phyloP scores from a whole-genome alignment of 352 stramenopile genomes.

The Pythium phragmitis region DNA sequence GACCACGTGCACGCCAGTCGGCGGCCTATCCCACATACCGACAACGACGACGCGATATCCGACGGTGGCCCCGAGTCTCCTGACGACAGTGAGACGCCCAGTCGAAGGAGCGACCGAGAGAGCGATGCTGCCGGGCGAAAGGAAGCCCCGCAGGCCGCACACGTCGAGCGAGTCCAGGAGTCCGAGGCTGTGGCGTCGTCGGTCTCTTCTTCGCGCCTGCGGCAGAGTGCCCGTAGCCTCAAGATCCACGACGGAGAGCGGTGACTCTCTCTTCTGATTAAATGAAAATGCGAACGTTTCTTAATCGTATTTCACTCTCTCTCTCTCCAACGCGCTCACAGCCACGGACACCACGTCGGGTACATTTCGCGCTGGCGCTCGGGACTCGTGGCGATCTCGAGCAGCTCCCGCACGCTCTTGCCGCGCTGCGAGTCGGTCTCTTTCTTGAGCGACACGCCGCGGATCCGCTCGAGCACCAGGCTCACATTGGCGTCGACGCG shows the following conservation, averaged over 20 bases:
- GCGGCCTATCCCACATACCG: not conserved
- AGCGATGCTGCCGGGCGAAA: conserved; percentile 1
- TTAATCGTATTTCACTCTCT: not conserved
- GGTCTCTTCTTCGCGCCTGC: not conserved
- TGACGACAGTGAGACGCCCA: not conserved
- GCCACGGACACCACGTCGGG: conserved; percentile 85
- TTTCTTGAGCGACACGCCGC: conserved; percentile 77
- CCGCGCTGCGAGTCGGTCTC: conserved; percentile 59
- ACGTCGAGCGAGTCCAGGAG: not conserved
- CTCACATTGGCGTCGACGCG: conserved; percentile 86
- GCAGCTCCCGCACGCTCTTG: conserved; percentile 75
- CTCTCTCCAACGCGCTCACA: conserved; percentile 33
- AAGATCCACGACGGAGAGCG: not conserved
- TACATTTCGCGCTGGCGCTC: conserved; percentile 86
- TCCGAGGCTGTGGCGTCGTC: not conserved
- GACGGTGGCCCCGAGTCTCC: not conserved
- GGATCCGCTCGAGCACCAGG: conserved; percentile 78
- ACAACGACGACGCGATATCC: not conserved
- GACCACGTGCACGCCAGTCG: conserved; percentile 25
- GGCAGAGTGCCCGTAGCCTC: not conserved
- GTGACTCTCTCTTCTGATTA: not conserved
- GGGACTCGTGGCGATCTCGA: conserved; percentile 79
- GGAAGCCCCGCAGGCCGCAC: not conserved
- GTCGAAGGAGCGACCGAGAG: not conserved
- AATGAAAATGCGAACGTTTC: conserved; percentile 5